Percentiles rank a stretch among this genome's conserved stretches.
phyloP scores from a whole-genome alignment of 441 rosid species.

The Viola pubescens region DNA sequence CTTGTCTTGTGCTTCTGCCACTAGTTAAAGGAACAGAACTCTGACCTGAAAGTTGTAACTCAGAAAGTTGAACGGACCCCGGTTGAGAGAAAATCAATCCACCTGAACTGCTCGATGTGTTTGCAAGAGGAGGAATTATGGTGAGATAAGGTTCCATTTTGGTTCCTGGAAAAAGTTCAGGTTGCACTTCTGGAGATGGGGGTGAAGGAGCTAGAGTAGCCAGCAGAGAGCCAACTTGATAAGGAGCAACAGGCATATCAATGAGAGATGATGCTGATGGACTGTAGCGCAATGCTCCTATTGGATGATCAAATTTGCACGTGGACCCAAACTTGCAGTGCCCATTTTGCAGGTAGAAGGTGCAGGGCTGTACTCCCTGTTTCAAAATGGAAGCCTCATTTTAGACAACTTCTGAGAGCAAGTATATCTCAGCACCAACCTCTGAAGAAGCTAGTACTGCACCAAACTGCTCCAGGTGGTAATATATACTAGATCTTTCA shows the following conservation, averaged over 20 bases:
- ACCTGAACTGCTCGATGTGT: slow-evolving; percentile 60
- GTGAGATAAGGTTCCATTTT: slow-evolving; percentile 50
- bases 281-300: slow-evolving; percentile 61
- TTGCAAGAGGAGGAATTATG: slow-evolving; percentile 55
- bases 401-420: too few relatives aligned
- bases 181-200: slow-evolving; percentile 41
- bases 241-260: slow-evolving; percentile 77
- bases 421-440: too few relatives aligned
- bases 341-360: slow-evolving; percentile 77
- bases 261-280: slow-evolving; percentile 74
- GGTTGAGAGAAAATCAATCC: slow-evolving; percentile 73
- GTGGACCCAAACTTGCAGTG: slow-evolving; percentile 77
- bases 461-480: too few relatives aligned
- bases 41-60: slow-evolving; percentile 66
- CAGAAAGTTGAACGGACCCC: slow-evolving; percentile 53
- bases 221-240: slow-evolving; percentile 62
- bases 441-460: too few relatives aligned
- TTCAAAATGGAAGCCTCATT: slow-evolving; percentile 2
- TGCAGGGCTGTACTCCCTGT: slow-evolving; percentile 65
- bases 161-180: slow-evolving; percentile 50
- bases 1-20: slow-evolving; percentile 62
- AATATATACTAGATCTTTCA: too few relatives aligned
- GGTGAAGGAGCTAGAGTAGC: slow-evolving; percentile 56
- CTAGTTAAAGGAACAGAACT: slow-evolving; percentile 55
- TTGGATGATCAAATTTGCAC: slow-evolving; percentile 79